Evolutionary conservation across 257 asterid genomes (phyloP), one percentile per base, ranked within the genome.

Genomic region (Leptodermis oblonga): DNA sequence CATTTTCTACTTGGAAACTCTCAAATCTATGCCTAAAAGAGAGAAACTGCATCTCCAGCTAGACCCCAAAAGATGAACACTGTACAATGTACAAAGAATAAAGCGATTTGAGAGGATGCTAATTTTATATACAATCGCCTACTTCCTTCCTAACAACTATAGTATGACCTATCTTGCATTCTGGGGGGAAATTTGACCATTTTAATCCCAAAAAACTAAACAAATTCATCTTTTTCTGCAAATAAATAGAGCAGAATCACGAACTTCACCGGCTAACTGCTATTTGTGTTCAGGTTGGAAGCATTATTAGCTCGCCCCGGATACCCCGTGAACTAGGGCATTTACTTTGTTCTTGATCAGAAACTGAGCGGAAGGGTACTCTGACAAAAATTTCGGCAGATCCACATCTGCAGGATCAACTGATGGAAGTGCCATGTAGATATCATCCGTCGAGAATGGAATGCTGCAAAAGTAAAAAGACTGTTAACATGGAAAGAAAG

Each of bases 381-480:
- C 96, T 11, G 95, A 77, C 54, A 91, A 74, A 77, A 89, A 87
- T 70, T 82, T 70, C 3, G 97, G 99, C 65, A 81, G 87, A 66
- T 85, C 95, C 36, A 84, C 77, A 53, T 85, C 91, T 63, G 95
- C 84, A 70, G 96, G 96, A 70, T 90, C 96, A 13, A 89, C 75
- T 36, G 87, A 85, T 9, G 96, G 95, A 81, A 94, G 92, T 33
- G 99, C 99, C 99, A 94, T 87, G 72, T 94, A 90, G 72, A 94
- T 90, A 82, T 94, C 99, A 74, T 94, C 99, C 0, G 99, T 91
- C 70, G 96, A 86, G 86, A 94, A 94, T 4, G 99, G 99, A 74
- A 91, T 89, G 87, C 99, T 94, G 84, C 88, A 78, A 68, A 36
- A 73, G 49, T 54, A 54, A 71, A 8, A 51, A n/a, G 39, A 15